Conservation (phyloP, 2,329 filamentous ascomycete genomes). For the Fusarium buxicola region DNA sequence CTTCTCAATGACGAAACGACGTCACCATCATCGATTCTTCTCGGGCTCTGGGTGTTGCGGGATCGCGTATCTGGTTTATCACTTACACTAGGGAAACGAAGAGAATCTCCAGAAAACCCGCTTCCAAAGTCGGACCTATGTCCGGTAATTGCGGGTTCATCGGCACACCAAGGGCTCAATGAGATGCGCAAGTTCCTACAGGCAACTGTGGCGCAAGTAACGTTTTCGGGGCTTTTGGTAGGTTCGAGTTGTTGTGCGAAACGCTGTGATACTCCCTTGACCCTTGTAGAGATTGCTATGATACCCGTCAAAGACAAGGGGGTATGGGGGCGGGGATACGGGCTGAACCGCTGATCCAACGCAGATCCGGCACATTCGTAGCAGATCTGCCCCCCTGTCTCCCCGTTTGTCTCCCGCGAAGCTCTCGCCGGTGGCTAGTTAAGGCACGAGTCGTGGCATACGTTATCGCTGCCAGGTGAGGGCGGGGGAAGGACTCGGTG, state of each 20-base stretch:
- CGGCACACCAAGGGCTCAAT: neutral
- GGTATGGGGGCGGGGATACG: neutral
- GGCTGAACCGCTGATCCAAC: slow-evolving; percentile 5
- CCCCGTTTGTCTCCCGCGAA: neutral
- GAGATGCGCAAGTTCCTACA: slow-evolving; percentile 1
- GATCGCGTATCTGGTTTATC: neutral
- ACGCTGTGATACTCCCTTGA: slow-evolving; percentile 16
- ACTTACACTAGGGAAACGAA: slow-evolving; percentile 8
- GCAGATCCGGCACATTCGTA: slow-evolving; percentile 14
- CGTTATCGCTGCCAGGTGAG: no score
- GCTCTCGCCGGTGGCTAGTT: no score
- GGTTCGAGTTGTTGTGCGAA: slow-evolving; percentile 8
- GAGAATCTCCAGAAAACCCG: neutral
- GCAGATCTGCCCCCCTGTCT: slow-evolving; percentile 4
- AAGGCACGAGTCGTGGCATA: no score
- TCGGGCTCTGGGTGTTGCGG: neutral
- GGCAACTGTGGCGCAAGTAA: neutral
- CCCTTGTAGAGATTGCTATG: slow-evolving; percentile 19
- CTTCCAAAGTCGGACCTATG: neutral
- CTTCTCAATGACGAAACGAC: slow-evolving; percentile 7
- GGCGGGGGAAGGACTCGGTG: slow-evolving; percentile 1
- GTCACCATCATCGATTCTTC: slow-evolving; percentile 10
- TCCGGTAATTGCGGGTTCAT: slow-evolving; percentile 7
- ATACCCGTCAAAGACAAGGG: slow-evolving; percentile 10
- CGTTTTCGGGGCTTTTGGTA: neutral